Evolutionary conservation across 169 alveolate genomes (phyloP), one percentile per base, ranked within the genome.

Genomic region (Fabrea salina): DNA sequence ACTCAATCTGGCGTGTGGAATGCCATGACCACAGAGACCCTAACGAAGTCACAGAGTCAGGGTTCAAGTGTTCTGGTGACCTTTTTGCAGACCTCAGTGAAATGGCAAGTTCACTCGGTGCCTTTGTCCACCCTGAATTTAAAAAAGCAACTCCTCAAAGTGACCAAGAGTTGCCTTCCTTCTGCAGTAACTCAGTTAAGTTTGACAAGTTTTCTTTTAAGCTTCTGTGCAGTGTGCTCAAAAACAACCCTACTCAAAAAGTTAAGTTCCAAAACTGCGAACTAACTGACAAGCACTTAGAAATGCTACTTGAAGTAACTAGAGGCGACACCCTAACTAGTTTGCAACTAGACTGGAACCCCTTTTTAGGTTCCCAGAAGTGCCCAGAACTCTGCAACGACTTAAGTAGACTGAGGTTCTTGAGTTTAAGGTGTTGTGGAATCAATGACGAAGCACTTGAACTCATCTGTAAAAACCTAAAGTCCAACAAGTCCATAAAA

Each of bases 101-200:
- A 30, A 30, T 58, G 33, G 22, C 33, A 22, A 37, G 33, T 5
- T 22, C 33, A 13, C 44, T 58, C 5, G 33, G 33, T 4, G 71
- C 71, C 7, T 30, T 16, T 30, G 33, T 58, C 25, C 71, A 58
- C 71, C 71, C 71, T 27, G 25, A 43, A n/a, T 58, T 58, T 58
- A 32, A 27, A 25, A 35, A 58, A 0, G n/a, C n/a, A n/a, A n/a
- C n/a, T n/a, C n/a, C n/a, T n/a, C 35, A 27, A 22, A 22, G 19
- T 58, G 0, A 5, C 8, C 22, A 27, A 25, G 71, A 58, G 33
- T 22, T 27, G 2, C 37, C 19, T 22, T 30, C 19, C n/a, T 58
- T 58, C 33, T 1, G 49, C 8, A 43, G 43, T 6, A 58, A 30
- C 27, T 58, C 71, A 6, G 25, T 22, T 32, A 58, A 35, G 11